Base-by-base conservation (phyloP, 768 basidiomycete species). In the Leucocoprinus sp. region DNA sequence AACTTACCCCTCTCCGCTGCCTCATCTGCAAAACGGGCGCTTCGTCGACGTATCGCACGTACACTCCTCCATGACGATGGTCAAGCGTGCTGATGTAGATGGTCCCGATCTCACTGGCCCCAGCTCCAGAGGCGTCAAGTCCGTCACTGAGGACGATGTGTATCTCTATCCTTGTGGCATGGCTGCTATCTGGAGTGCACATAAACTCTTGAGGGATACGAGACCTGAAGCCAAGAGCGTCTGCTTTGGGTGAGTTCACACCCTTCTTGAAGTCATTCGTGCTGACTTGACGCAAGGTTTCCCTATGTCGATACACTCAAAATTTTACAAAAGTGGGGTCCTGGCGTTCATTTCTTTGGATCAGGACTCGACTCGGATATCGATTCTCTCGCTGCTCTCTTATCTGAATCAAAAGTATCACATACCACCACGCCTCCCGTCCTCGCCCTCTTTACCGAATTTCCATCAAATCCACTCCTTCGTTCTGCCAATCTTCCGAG, bases 291-390 rank as follows among this genome's bases (percentile, higher is more conserved):
- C 18, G 21, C 26, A 52, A 96, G 93, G 12, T 99, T 97, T 63
- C 84, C 93, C 0, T 99, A 97, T 60, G 89, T 81, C 7, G 95
- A 98, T 58, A 97, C 95, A 4, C 75, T 95, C 48, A 97, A 97
- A 62, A 76, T 93, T 31, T 70, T 98, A 1, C 71, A 93, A 54
- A 97, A 99, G 64, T 98, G 93, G 92, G 95, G 95, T 1, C 89
- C 88, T 2, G 95, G 95, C 1, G 90, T 82, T 52, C 74, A 91
- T 59, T 93, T 97, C 69, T 72, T 90, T 36, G 93, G 92, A 5
- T 69, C 76, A 50, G 93, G 93, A 0, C 62, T 82, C 6, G 81
- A 89, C 46, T 61, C 71, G 12, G 89, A 92, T 47, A 74, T 96
- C 15, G 80, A 84, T 54, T 70, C 74, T 22, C 70, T 98, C 0